Conservation (phyloP, 1,139 yeast genomes). For the Suhomyces choctaworum region DNA sequence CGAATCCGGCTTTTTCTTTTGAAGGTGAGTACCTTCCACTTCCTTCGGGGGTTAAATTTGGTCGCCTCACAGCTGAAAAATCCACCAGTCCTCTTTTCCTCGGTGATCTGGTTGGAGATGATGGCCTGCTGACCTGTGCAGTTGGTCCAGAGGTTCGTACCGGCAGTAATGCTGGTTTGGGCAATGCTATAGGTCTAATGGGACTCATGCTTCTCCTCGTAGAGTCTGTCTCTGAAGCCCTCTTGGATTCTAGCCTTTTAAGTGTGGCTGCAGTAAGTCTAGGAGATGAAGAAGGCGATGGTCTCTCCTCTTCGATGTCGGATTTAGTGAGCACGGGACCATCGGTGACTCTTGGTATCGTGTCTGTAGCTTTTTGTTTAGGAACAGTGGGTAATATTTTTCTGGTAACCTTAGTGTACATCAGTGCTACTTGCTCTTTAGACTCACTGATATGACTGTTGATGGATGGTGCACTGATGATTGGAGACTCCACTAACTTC, state of each 20-base stretch:
- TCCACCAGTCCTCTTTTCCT: slow-evolving; percentile 9
- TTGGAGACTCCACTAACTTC: slow-evolving; percentile 22
- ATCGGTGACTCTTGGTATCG: background rate
- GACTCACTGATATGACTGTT: background rate
- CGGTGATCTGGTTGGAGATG: slow-evolving; percentile 5
- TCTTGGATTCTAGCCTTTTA: slow-evolving; percentile 31
- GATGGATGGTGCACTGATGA: background rate
- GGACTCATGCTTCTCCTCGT: slow-evolving; percentile 9
- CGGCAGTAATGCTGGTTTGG: slow-evolving; percentile 8
- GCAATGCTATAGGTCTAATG: slow-evolving; percentile 3
- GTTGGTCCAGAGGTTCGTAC: too few species aligned
- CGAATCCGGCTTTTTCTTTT: slow-evolving; percentile 4
- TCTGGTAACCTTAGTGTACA: slow-evolving; percentile 33
- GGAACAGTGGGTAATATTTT: slow-evolving; percentile 27
- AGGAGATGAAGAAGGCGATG: slow-evolving; percentile 18
- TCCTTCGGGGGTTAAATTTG: slow-evolving; percentile 6
- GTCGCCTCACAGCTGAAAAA: slow-evolving; percentile 5
- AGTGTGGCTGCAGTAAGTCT: slow-evolving; percentile 32
- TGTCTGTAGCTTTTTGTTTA: slow-evolving; percentile 4
- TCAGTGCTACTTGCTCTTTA: slow-evolving; percentile 16
- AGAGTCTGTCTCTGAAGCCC: slow-evolving; percentile 1
- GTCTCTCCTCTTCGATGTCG: slow-evolving; percentile 5
- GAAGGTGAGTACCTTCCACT: slow-evolving; percentile 2
- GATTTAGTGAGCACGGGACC: background rate
- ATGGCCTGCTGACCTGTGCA: too few species aligned